These are phyloP conservation scores for Cardamine resedifolia DNA, from an alignment of 345 rosid species.

Conservation along the genomic window DNA sequence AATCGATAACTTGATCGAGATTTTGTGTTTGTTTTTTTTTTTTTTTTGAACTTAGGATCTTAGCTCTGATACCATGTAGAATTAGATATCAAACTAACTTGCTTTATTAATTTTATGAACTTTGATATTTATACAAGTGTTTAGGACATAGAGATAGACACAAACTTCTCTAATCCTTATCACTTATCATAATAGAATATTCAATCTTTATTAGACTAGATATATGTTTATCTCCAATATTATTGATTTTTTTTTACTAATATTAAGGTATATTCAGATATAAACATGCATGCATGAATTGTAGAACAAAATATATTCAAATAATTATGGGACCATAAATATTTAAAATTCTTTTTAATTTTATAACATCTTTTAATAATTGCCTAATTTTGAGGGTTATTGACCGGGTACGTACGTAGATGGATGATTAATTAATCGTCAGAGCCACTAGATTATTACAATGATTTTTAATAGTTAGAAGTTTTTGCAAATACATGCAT, in stretches of 20 bases:
- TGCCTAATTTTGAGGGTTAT: neutral
- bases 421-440: neutral
- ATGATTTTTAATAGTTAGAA: neutral
- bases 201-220: too few species aligned
- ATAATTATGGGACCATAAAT: neutral
- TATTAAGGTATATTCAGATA: neutral
- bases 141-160: too few species aligned
- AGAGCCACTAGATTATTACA: slow-evolving; percentile 10
- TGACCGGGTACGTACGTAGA: slow-evolving; percentile 27
- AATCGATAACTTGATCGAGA: too few species aligned
- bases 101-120: too few species aligned
- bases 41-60: too few species aligned
- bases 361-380: neutral
- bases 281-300: neutral
- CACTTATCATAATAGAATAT: too few species aligned
- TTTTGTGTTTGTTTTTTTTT: too few species aligned
- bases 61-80: too few species aligned
- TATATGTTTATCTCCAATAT: too few species aligned
- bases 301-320: neutral
- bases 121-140: too few species aligned
- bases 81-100: too few species aligned
- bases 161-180: too few species aligned
- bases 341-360: neutral
- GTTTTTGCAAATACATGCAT: slow-evolving; percentile 10
- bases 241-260: neutral